Conservation (phyloP, 108 stramenopile genomes). For the Cyclotella cryptica region DNA sequence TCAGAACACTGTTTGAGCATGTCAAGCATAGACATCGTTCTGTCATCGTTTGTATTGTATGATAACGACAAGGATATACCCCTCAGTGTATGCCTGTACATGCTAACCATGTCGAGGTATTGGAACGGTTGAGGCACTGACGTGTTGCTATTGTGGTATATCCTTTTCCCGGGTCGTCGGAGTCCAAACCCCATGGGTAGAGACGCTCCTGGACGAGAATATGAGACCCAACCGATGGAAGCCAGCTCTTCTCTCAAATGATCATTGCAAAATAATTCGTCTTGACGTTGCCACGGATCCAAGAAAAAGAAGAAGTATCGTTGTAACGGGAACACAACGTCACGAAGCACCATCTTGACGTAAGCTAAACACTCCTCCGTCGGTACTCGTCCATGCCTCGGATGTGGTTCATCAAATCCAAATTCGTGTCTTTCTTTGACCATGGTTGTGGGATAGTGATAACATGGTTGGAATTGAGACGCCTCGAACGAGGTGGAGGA, state of each 20-base stretch:
- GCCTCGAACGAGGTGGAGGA: background rate
- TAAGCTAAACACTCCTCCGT: slow-evolving; percentile 67
- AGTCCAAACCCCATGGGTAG: background rate
- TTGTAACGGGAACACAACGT: slow-evolving; percentile 78
- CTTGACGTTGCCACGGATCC: background rate
- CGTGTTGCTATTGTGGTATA: background rate
- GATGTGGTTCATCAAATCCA: slow-evolving; percentile 91
- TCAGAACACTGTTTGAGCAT: slow-evolving; percentile 20
- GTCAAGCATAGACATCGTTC: slow-evolving; percentile 21
- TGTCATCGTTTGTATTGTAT: slow-evolving; percentile 8
- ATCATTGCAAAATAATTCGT: background rate
- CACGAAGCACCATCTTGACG: slow-evolving; percentile 57
- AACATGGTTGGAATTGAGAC: slow-evolving; percentile 17
- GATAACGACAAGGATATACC: background rate
- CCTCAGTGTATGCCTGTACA: slow-evolving; percentile 28
- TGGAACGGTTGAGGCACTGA: slow-evolving; percentile 32
- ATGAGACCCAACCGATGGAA: background rate
- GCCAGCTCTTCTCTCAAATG: background rate
- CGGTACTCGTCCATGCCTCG: slow-evolving; percentile 84
- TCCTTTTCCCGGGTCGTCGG: background rate
- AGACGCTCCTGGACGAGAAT: background rate
- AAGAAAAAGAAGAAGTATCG: slow-evolving; percentile 39
- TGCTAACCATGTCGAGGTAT: slow-evolving; percentile 44
- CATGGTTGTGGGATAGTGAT: slow-evolving; percentile 67
- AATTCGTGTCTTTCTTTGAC: slow-evolving; percentile 75